A percentile compares a stretch with the other conserved stretches of the same genome.
Evolutionary conservation across 108 stramenopile species (phyloP).

Genomic region (Schizochytrium sp.): DNA sequence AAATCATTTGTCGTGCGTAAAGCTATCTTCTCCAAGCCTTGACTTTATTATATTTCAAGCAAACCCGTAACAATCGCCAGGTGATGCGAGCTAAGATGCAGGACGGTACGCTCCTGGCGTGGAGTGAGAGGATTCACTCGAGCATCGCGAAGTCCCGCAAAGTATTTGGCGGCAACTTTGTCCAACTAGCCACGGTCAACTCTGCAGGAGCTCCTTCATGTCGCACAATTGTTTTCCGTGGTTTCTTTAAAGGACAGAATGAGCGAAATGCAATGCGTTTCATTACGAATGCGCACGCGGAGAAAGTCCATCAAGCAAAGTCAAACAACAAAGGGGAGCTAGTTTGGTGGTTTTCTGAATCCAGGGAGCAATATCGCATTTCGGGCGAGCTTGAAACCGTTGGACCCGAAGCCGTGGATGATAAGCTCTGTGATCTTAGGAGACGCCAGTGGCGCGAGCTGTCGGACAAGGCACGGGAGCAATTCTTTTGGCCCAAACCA

Average conservation of each 20-base stretch:
- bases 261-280: background rate
- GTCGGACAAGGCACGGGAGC: conserved; percentile 38
- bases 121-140: conserved; percentile 30
- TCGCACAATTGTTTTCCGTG: conserved; percentile 23
- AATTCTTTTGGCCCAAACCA: conserved; percentile 42
- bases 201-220: background rate
- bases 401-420: background rate
- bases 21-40: too few species aligned
- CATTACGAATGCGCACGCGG: conserved; percentile 30
- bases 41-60: too few species aligned
- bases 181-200: conserved; percentile 36
- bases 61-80: too few species aligned
- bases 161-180: conserved; percentile 31
- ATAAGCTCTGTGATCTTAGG: background rate
- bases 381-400: conserved; percentile 11
- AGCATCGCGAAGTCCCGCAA: background rate
- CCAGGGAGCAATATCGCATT: conserved; percentile 17
- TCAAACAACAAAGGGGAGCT: conserved; percentile 14
- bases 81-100: background rate
- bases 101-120: background rate
- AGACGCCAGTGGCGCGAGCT: conserved; percentile 22
- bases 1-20: too few species aligned
- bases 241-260: background rate
- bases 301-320: conserved; percentile 15
- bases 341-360: conserved; percentile 9